Evolutionary conservation across 2,329 filamentous ascomycete genomes (phyloP).

Genomic region (Stagonosporopsis chrysanthemi): DNA sequence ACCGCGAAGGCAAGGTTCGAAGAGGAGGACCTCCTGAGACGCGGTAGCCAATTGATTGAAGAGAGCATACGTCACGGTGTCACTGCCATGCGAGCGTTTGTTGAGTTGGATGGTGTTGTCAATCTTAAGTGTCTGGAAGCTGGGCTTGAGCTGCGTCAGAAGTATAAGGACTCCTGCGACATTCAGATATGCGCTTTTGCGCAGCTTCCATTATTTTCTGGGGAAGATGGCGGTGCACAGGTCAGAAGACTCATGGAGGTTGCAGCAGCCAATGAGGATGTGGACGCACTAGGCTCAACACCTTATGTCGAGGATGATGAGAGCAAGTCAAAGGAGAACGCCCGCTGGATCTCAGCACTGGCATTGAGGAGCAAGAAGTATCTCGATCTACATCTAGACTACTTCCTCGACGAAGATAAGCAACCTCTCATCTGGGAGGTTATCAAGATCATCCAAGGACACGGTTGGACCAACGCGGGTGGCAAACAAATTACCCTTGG

Average conservation of each 20-base stretch:
- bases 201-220: conserved; percentile 72
- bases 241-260: conserved; percentile 61
- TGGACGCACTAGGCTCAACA: conserved; percentile 71
- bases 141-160: conserved; percentile 63
- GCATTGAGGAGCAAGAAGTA: conserved; percentile 62
- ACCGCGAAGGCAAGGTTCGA: conserved; percentile 71
- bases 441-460: conserved; percentile 58
- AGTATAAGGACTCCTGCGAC: conserved; percentile 61
- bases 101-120: conserved; percentile 72
- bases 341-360: conserved; percentile 67
- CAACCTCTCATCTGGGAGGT: conserved; percentile 64
- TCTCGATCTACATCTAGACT: conserved; percentile 76
- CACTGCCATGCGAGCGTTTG: conserved; percentile 73
- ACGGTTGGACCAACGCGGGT: conserved; percentile 57
- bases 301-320: conserved; percentile 71
- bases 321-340: conserved; percentile 62
- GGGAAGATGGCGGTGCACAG: conserved; percentile 55
- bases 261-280: conserved; percentile 52
- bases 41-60: conserved; percentile 70
- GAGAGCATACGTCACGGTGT: conserved; percentile 71
- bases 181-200: conserved; percentile 76
- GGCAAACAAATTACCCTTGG: conserved; percentile 59
- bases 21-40: conserved; percentile 66
- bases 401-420: conserved; percentile 63
- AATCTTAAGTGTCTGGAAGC: conserved; percentile 64